A percentile compares a stretch with the other conserved stretches of the same genome.
phyloP scores from a whole-genome alignment of 306 rosid species.

The Fagus crenata region DNA sequence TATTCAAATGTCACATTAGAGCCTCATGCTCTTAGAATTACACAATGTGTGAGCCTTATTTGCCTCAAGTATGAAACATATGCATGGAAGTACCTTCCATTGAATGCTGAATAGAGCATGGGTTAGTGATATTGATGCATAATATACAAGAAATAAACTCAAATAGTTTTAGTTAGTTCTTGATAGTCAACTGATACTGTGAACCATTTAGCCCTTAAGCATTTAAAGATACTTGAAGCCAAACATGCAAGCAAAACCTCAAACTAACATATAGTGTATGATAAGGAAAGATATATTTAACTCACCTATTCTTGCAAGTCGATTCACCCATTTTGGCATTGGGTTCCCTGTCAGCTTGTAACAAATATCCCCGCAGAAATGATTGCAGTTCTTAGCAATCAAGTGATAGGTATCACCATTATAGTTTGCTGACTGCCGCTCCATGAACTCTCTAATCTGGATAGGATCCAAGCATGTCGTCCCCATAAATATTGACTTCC shows the following conservation, averaged over 20 bases:
- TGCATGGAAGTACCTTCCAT: too few species aligned
- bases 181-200: neutral
- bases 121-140: neutral
- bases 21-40: neutral
- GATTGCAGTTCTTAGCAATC: conserved; percentile 91
- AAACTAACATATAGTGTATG: conserved; percentile 2
- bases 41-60: neutral
- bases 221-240: neutral
- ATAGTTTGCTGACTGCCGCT: conserved; percentile 67
- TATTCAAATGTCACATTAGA: neutral
- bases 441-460: conserved; percentile 87
- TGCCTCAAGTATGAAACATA: neutral
- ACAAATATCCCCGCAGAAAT: conserved; percentile 82
- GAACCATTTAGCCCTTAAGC: conserved; percentile 21
- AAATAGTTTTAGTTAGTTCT: neutral
- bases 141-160: too few species aligned
- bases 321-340: conserved; percentile 94
- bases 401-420: conserved; percentile 82
- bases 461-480: conserved; percentile 83
- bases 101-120: too few species aligned
- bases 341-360: conserved; percentile 70
- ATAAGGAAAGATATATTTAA: conserved; percentile 9
- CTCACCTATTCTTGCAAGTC: conserved; percentile 86
- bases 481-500: conserved; percentile 87
- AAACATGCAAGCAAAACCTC: neutral